Evolutionary conservation across 352 stramenopile genomes (phyloP), one percentile per base, ranked within the genome.

Genomic region (Phytophthora fragariaefolia): DNA sequence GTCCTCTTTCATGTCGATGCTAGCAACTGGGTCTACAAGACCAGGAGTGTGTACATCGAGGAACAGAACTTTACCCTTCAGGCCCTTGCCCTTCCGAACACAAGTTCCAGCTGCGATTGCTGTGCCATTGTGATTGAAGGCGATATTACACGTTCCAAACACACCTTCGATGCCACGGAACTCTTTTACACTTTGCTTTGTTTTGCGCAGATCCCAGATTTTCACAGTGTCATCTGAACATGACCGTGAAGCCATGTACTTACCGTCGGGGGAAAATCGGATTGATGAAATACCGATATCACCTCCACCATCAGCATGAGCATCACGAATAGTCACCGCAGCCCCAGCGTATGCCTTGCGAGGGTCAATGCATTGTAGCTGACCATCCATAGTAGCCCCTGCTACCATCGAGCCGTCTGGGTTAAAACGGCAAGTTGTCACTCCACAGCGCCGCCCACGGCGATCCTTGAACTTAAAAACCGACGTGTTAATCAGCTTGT

Each of bases 391-490:
- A 13, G 82, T 93, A 0, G 78, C 83, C 36, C 78, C 88, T 40
- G 76, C 79, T 28, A 95, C 65, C 23, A 95, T 26, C 8, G 71
- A 70, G 9, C 85, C 85, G 49, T 94, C 84, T 1, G 79, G 20
- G 36, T 81, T 92, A 59, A 88, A 96, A 7, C 75, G 69, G 40
- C 87, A 96, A 5, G 85, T 74, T 27, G 87, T 94, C 20, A 94
- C 87, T n/a, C 70, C 84, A 36, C 76, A 84, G 46, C 86, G 83
- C 26, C 84, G 90, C 9, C 86, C 88, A 9, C 79, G 75, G 34
- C 87, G 90, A 60, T 85, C 90, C 63, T 93, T 96, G 46, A 90
- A 76, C 61, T 95, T 96, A 53, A 95, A 79, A 12, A 96, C 85
- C 3, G 77, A 82, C n/a, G 80, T 76, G 64, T 96, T 96, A 6